Conservation (phyloP, 2,329 filamentous ascomycete genomes). For the Colletotrichum melonis region DNA sequence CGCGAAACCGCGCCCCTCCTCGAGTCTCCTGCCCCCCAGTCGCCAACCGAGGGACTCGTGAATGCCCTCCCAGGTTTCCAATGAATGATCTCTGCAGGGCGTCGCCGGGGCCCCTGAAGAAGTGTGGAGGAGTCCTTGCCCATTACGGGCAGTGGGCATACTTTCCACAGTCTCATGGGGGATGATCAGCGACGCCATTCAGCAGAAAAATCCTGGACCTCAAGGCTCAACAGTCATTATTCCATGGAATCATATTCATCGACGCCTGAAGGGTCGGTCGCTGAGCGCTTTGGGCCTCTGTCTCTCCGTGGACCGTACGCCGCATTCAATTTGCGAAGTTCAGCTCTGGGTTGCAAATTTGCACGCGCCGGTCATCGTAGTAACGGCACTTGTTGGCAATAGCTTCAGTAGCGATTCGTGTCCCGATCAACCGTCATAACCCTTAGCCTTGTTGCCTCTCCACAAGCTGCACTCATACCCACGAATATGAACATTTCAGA, state of each 20-base stretch:
- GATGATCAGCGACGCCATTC: conserved; percentile 30
- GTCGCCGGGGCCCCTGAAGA: conserved; percentile 25
- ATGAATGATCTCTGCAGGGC: conserved; percentile 31
- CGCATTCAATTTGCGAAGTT: conserved; percentile 9
- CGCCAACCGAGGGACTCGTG: conserved; percentile 18
- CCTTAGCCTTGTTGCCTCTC: neutral
- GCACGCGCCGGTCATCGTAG: neutral
- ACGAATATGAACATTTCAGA: neutral
- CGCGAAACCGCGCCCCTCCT: conserved; percentile 15
- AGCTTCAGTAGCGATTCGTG: neutral
- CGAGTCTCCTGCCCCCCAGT: neutral
- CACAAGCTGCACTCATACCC: neutral
- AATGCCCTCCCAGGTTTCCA: conserved; percentile 14
- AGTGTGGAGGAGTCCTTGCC: conserved; percentile 29
- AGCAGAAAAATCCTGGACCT: conserved; percentile 11
- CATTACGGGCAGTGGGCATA: conserved; percentile 14
- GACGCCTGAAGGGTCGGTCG: neutral
- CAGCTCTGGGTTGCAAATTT: neutral
- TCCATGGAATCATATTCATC: neutral
- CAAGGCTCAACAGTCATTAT: conserved; percentile 1
- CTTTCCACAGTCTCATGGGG: conserved; percentile 18
- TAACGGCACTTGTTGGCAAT: conserved; percentile 17
- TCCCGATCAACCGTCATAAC: neutral
- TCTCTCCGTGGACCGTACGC: neutral
- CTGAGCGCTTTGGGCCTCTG: conserved; percentile 10